phyloP scores from a whole-genome alignment of 352 stramenopile genomes.

The Peronospora belbahrii region DNA sequence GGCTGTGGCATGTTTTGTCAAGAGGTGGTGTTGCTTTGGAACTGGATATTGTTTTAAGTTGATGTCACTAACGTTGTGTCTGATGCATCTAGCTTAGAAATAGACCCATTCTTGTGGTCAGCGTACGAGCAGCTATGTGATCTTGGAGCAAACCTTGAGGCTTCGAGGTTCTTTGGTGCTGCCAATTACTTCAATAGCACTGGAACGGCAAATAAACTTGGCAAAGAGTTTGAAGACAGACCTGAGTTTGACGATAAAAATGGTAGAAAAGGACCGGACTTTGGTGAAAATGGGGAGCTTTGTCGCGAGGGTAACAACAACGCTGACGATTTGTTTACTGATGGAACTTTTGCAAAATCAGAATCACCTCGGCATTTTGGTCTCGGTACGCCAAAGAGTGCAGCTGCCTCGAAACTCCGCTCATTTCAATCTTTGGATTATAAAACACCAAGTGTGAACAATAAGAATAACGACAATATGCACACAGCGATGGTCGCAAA shows the following conservation, averaged over 20 bases:
- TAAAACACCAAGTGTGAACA: constrained; percentile 29
- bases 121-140: constrained; percentile 91
- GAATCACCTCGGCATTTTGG: constrained; percentile 19
- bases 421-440: constrained; percentile 17
- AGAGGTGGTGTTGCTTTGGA: constrained; percentile 34
- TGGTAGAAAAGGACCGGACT: not conserved
- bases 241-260: constrained; percentile 7
- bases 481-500: constrained; percentile 37
- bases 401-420: not conserved
- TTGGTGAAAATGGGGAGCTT: constrained; percentile 8
- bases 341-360: constrained; percentile 26
- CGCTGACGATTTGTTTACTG: constrained; percentile 17
- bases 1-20: constrained; percentile 88
- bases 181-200: constrained; percentile 37
- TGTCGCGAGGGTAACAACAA: constrained; percentile 28
- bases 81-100: constrained; percentile 57
- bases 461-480: constrained; percentile 10
- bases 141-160: constrained; percentile 75
- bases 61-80: constrained; percentile 3
- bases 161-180: constrained; percentile 50
- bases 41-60: not conserved
- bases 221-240: constrained; percentile 1
- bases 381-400: constrained; percentile 20
- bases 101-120: constrained; percentile 89
- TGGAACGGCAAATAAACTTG: constrained; percentile 1